phyloP scores from a whole-genome alignment of 129 eudicot species.

The Mikania micrantha region DNA sequence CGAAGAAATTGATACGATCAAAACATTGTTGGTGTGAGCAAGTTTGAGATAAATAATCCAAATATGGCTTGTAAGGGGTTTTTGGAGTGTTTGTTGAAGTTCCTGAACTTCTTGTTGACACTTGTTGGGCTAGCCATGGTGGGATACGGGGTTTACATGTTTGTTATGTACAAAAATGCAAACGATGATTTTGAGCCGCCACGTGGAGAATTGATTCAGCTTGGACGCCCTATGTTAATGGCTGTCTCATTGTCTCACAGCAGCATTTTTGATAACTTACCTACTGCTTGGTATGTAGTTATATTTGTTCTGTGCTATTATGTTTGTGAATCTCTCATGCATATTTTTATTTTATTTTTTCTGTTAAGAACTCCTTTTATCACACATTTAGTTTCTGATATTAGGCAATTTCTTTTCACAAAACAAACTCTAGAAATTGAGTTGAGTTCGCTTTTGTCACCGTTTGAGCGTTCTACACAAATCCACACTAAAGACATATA shows the following conservation, averaged over 20 bases:
- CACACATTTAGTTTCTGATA: background rate
- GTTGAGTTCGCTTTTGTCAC: background rate
- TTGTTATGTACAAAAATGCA: slow-evolving; percentile 60
- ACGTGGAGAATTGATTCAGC: slow-evolving; percentile 42
- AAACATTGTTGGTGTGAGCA: slow-evolving; percentile 9
- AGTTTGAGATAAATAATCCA: background rate
- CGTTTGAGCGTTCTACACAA: background rate
- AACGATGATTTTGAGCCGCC: slow-evolving; percentile 29
- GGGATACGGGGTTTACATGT: slow-evolving; percentile 81
- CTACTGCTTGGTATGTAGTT: slow-evolving; percentile 68
- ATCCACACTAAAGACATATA: background rate
- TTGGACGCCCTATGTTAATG: slow-evolving; percentile 83
- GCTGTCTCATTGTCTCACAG: slow-evolving; percentile 46
- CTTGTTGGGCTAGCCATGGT: slow-evolving; percentile 73
- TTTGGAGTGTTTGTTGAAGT: slow-evolving; percentile 81
- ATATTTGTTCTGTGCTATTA: background rate
- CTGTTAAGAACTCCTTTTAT: background rate
- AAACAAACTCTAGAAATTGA: background rate
- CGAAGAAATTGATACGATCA: slow-evolving; percentile 15
- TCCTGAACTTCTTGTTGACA: slow-evolving; percentile 72
- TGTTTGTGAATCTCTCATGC: background rate
- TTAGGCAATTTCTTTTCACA: background rate
- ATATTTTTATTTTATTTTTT: background rate
- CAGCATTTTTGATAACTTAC: slow-evolving; percentile 58
- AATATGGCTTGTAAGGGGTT: slow-evolving; percentile 81